These are phyloP conservation scores for Vachellia pachyceras DNA, from an alignment of 306 rosid species.

Conservation along the genomic window DNA sequence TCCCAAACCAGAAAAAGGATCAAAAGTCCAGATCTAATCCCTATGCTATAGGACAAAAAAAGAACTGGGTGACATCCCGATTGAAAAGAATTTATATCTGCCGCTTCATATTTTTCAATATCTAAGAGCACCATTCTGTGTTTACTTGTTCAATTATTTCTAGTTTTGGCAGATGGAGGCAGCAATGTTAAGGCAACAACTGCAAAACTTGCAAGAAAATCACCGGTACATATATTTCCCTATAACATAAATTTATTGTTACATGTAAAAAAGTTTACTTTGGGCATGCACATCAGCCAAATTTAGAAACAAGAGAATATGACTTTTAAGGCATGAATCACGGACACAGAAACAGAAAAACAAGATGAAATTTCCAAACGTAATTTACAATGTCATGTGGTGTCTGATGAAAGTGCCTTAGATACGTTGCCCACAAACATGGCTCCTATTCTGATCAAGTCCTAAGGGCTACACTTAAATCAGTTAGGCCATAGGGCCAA, in stretches of 20 bases:
- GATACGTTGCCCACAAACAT: neutral
- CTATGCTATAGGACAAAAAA: neutral
- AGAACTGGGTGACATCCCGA: neutral
- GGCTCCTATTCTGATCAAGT: neutral
- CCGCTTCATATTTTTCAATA: constrained; percentile 22
- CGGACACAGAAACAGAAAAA: neutral
- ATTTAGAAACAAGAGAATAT: neutral
- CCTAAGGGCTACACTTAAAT: neutral
- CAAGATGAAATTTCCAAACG: neutral
- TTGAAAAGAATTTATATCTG: constrained; percentile 1
- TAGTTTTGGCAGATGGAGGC: constrained; percentile 95
- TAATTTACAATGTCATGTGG: neutral
- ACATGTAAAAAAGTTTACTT: neutral
- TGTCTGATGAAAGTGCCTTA: neutral
- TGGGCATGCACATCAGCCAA: neutral
- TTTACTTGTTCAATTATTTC: constrained; percentile 34
- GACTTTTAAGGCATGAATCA: neutral
- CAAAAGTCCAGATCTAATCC: no score
- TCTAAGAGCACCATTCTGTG: constrained; percentile 22
- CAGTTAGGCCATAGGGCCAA: neutral
- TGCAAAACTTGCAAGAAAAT: constrained; percentile 77
- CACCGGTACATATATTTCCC: constrained; percentile 62
- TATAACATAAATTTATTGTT: neutral
- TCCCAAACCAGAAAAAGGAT: neutral
- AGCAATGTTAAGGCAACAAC: constrained; percentile 79